Percentiles rank a stretch among this genome's conserved stretches.
Conservation (phyloP, 306 rosid genomes). For the Mucuna pruriens region DNA sequence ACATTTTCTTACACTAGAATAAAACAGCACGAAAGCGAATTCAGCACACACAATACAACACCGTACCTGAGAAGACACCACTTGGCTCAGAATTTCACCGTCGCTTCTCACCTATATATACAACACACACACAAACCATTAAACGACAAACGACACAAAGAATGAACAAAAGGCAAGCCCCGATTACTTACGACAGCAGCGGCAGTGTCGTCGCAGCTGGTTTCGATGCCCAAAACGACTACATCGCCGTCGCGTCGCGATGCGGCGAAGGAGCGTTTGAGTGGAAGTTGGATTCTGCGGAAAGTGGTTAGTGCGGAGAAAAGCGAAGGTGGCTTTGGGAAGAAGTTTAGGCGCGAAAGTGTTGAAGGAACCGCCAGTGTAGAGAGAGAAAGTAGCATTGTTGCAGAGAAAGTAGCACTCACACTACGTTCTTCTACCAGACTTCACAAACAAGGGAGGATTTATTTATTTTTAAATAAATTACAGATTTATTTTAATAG, state of each 20-base stretch:
- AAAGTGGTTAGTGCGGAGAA: constrained; percentile 41
- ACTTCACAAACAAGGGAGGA: too few species aligned
- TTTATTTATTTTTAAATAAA: too few species aligned
- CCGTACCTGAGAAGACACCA: constrained; percentile 88
- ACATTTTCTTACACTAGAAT: background rate
- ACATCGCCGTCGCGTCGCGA: constrained; percentile 45
- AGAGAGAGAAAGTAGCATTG: constrained; percentile 18
- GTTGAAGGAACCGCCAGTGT: constrained; percentile 61
- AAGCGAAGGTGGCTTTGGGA: constrained; percentile 58
- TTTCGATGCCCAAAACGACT: constrained; percentile 87
- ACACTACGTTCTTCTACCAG: too few species aligned
- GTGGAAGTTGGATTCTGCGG: constrained; percentile 32
- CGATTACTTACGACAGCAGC: constrained; percentile 76
- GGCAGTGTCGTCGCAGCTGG: constrained; percentile 98
- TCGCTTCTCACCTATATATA: constrained; percentile 74
- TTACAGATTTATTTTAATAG: too few species aligned
- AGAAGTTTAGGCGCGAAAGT: constrained; percentile 70
- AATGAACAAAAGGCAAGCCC: background rate
- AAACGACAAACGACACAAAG: background rate
- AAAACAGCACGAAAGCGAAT: background rate
- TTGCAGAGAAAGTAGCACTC: background rate
- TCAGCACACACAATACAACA: background rate
- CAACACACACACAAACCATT: background rate
- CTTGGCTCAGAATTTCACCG: constrained; percentile 92
- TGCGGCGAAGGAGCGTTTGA: constrained; percentile 10